Evolutionary conservation across 2,329 filamentous ascomycete genomes (phyloP), one percentile per base, ranked within the genome.

Genomic region (Aspergillus unguis): DNA sequence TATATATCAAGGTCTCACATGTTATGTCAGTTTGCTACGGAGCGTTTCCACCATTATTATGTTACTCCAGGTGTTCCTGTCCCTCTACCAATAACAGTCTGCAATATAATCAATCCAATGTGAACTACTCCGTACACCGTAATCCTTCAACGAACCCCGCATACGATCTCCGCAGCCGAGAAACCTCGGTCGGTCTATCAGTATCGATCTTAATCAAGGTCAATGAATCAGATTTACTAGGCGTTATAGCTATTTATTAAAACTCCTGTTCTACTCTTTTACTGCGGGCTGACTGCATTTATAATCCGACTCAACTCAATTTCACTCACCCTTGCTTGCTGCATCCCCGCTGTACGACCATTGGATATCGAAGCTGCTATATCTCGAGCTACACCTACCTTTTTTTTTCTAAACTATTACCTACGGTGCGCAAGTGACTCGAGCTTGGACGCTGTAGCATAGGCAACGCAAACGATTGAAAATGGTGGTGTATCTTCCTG

Each of bases 401-500:
- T n/a, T 11, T 25, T 3, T 17, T 17, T 17, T 17, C 17, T 17
- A 1, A 17, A 17, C 17, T 17, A 17, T 17, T 17, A 17, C 17
- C 17, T 17, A 17, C 17, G 17, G 17, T 17, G 17, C 17, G 17
- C 17, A 17, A 6, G 8, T 17, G 23, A n/a, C 35, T 37, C 9
- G 11, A 6, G 11, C 11, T 37, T 37, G 11, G 6, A 10, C 6
- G 11, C 6, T n/a, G 35, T 6, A 37, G n/a, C 25, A 5, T 11
- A 23, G n/a, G 9, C 25, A 17, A 25, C 9, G 26, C 17, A 23
- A 7, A 27, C 5, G 17, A 23, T 10, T 26, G 38, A 49, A 49
- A 7, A 53, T 48, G 51, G 54, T 57, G 49, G 52, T 57, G 29
- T 57, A 57, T 29, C 55, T 55, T 4, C 52, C 55, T 17, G 52